Conservation (phyloP, 176 grass and related monocot species). For the Oryza meyeriana region DNA sequence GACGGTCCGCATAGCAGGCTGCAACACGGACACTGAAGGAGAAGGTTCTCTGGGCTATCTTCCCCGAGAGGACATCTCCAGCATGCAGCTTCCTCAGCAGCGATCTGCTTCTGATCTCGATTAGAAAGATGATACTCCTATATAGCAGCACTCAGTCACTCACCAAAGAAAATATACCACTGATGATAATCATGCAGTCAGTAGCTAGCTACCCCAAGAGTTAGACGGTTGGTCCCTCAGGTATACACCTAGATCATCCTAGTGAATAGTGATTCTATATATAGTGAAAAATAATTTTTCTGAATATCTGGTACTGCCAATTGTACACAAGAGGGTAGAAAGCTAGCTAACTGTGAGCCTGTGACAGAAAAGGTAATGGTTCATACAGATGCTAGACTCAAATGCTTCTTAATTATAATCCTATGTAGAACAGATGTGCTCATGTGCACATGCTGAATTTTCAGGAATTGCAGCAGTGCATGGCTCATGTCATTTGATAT, state of each 20-base stretch:
- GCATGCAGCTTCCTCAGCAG: constrained; percentile 84
- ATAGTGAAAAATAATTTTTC: not conserved
- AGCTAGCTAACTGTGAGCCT: not conserved
- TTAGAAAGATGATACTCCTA: constrained; percentile 19
- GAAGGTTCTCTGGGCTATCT: constrained; percentile 58
- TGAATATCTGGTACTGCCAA: not conserved
- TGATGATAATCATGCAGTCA: constrained; percentile 2
- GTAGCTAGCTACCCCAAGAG: not conserved
- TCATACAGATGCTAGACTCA: not conserved
- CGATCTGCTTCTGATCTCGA: constrained; percentile 46
- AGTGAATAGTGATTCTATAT: not conserved
- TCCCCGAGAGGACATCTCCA: constrained; percentile 87
- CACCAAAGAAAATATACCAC: constrained; percentile 12
- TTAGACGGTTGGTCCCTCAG: not conserved
- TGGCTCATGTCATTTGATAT: not conserved
- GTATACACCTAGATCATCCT: constrained; percentile 7
- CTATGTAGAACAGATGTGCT: not conserved
- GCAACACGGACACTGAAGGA: not conserved
- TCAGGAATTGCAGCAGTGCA: not conserved
- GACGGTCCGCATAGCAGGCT: constrained; percentile 7
- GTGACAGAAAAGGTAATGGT: not conserved
- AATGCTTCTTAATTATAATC: not conserved
- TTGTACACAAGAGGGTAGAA: constrained; percentile 3
- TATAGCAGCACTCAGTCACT: not conserved
- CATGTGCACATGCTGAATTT: not conserved